Base-by-base conservation (phyloP, 225 moss, liverwort and hornwort genomes). In the Neckera pumila region DNA sequence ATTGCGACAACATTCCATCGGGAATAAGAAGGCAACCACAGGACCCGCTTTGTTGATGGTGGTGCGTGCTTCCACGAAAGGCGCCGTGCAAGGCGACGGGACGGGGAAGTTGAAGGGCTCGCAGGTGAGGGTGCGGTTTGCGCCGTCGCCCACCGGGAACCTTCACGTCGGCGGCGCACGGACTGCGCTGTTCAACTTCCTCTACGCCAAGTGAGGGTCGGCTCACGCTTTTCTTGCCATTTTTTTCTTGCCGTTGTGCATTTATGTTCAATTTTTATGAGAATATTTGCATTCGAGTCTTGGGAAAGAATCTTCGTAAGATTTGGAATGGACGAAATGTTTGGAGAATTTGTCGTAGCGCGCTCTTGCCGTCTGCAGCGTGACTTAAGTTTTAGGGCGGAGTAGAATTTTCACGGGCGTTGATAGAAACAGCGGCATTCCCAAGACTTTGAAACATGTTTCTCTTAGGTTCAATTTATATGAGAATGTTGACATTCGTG, bases 91-190 rank as follows among this genome's bases (percentile, higher is more conserved):
- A 53, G 93, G 94, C 42, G 90, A 93, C 23, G 94, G 91, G 7
- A 92, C 90, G 31, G 96, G 92, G 15, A 85, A 89, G 19, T 77
- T 93, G 28, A 93, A 89, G 56, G 93, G 92, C 72, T 93, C 91
- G 34, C 81, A 93, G 86, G 89, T 96, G 47, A 84, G 98, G 75
- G 98, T 97, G 88, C 95, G 97, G 34, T 98, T 98, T 73, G 99
- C 99, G 8, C 99, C 99, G 8, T 99, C 99, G 14, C 97, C 99
- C 27, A 99, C 97, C 4, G 99, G 99, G 7, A 97, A 97, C 89
- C 91, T 99, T 64, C 99, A 99, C 91, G 96, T 99, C 21, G 99
- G 99, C 60, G 99, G 99, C 65, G 99, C 99, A 22, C 93, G 99
- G 40, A 99, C 99, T 8, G 99, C 99, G 56, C 95, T 99, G 30